Conservation (phyloP, 305 asterid genomes). For the Fraxinus sp. region DNA sequence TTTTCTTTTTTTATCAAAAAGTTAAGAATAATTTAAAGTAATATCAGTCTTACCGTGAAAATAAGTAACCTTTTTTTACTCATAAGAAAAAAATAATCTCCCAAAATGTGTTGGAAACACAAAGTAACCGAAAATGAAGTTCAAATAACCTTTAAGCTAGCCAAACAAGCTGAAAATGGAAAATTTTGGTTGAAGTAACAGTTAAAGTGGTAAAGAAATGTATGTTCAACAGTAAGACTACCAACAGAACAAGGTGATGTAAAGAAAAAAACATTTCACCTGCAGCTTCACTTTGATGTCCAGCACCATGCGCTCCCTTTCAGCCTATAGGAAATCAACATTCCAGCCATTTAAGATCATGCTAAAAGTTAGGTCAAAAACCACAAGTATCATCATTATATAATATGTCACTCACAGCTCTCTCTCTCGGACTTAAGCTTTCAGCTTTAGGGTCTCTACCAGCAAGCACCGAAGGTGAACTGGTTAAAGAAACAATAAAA, state of each 20-base stretch:
- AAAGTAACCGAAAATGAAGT: background rate
- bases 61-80: background rate
- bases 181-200: constrained; percentile 14
- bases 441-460: constrained; percentile 71
- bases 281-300: constrained; percentile 96
- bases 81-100: background rate
- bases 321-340: constrained; percentile 59
- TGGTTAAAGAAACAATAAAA: constrained; percentile 33
- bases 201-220: constrained; percentile 10
- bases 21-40: background rate
- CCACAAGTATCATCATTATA: constrained; percentile 25
- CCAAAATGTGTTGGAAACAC: background rate
- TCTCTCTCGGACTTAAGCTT: constrained; percentile 94
- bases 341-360: constrained; percentile 16
- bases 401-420: constrained; percentile 65
- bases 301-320: constrained; percentile 93
- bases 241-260: constrained; percentile 17
- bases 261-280: constrained; percentile 42
- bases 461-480: constrained; percentile 65
- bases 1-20: background rate
- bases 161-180: background rate
- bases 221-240: background rate
- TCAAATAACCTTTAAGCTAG: background rate
- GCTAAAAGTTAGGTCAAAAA: constrained; percentile 16
- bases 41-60: background rate